Percentiles rank a stretch among this genome's conserved stretches.
These are phyloP conservation scores for Monilinia fructicola DNA, from an alignment of 2,329 filamentous ascomycete genomes.

Conservation along the genomic window DNA sequence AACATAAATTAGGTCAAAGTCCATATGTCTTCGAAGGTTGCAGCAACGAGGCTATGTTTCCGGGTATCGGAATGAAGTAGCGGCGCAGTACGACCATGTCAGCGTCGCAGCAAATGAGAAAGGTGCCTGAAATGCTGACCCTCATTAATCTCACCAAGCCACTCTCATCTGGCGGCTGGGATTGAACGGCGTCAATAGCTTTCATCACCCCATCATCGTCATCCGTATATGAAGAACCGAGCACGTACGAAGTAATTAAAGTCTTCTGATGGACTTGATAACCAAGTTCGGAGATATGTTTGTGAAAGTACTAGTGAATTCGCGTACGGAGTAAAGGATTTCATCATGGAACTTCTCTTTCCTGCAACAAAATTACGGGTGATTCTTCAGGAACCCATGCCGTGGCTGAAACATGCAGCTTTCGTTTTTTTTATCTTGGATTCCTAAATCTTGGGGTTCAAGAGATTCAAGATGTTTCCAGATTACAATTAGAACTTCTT, in stretches of 20 bases:
- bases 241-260: not conserved
- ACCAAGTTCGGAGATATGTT: not conserved
- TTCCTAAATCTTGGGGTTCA: not conserved
- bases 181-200: not conserved
- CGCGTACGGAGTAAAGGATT: not conserved
- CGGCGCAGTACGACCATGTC: not conserved
- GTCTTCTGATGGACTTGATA: not conserved
- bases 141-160: constrained; percentile 3
- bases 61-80: not conserved
- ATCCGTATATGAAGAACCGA: not conserved
- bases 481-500: not conserved
- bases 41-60: not conserved
- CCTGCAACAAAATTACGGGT: not conserved
- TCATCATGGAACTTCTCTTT: not conserved
- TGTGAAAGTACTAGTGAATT: not conserved
- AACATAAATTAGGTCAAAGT: not conserved
- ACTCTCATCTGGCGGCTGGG: not conserved
- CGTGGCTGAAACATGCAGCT: not conserved
- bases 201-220: not conserved
- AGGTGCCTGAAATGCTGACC: too few species aligned
- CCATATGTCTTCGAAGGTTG: not conserved
- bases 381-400: not conserved
- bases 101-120: not conserved
- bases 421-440: not conserved
- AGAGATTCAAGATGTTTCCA: not conserved